Conservation (phyloP, 106 monocot species). For the Phalaenopsis equestris region DNA sequence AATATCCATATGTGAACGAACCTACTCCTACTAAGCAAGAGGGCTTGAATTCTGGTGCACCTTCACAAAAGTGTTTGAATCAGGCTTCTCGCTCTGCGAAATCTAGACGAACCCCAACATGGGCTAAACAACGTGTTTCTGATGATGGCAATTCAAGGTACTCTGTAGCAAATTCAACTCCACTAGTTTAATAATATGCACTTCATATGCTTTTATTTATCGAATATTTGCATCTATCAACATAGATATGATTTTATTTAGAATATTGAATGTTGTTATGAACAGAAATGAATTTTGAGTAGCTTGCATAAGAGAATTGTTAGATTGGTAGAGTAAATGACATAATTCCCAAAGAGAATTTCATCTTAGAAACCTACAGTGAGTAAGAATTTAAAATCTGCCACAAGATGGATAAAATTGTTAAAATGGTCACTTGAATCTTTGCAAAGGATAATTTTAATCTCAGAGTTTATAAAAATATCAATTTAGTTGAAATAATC, state of each 20-base stretch:
- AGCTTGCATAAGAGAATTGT: too few species aligned
- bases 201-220: not conserved
- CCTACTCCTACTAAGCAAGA: conserved; percentile 14
- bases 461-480: too few species aligned
- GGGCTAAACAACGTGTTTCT: conserved; percentile 47
- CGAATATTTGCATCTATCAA: not conserved
- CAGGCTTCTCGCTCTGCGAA: conserved; percentile 27
- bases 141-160: conserved; percentile 66
- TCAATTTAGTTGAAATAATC: too few species aligned
- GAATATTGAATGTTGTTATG: not conserved
- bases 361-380: too few species aligned
- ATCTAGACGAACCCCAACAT: conserved; percentile 44
- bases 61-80: conserved; percentile 7
- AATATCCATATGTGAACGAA: conserved; percentile 38
- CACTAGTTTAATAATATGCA: not conserved
- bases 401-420: too few species aligned
- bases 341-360: too few species aligned
- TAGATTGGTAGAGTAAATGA: too few species aligned
- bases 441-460: too few species aligned
- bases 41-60: not conserved
- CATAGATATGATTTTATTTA: not conserved
- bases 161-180: not conserved
- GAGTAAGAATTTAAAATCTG: too few species aligned
- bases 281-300: not conserved
- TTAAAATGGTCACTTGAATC: too few species aligned